A percentile compares a stretch with the other conserved stretches of the same genome.
These are phyloP conservation scores for Penicillium flavigenum DNA, from an alignment of 495 filamentous ascomycete species.

Conservation along the genomic window DNA sequence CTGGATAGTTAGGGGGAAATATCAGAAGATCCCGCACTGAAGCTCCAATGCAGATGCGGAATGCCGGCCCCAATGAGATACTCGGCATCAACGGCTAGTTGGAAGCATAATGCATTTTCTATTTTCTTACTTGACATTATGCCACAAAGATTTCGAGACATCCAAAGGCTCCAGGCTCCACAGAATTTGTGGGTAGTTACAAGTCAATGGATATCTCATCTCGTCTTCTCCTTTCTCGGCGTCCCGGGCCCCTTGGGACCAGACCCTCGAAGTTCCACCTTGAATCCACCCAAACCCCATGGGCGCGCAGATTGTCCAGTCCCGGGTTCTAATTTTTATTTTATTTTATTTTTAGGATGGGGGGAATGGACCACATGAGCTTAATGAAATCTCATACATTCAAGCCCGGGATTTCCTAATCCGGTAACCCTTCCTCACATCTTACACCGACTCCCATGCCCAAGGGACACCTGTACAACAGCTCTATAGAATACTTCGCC, in stretches of 20 bases:
- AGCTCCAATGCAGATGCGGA: constrained; percentile 7
- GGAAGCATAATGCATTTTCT: not conserved
- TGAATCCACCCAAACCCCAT: constrained; percentile 2
- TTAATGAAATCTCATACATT: constrained; percentile 8
- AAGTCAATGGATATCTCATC: constrained; percentile 5
- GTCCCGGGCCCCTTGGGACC: not conserved
- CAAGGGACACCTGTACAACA: constrained; percentile 1
- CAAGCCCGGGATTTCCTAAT: constrained; percentile 21
- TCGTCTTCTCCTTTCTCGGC: constrained; percentile 12
- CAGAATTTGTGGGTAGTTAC: not conserved
- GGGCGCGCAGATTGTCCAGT: constrained; percentile 5
- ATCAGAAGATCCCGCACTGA: constrained; percentile 2
- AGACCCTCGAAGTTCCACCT: constrained; percentile 9
- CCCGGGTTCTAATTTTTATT: constrained; percentile 4
- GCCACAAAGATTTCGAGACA: too few relatives aligned
- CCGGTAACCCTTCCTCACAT: constrained; percentile 14
- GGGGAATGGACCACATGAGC: constrained; percentile 11
- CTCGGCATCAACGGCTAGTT: constrained; percentile 1
- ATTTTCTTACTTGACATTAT: not conserved
- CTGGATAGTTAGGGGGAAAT: not conserved
- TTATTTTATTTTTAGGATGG: constrained; percentile 10
- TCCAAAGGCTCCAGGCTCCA: not conserved
- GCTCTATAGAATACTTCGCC: not conserved
- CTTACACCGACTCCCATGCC: constrained; percentile 13
- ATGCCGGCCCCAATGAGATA: constrained; percentile 4